phyloP scores from a whole-genome alignment of 1,284 basidiomycete species.

The Pseudozyma tsukubaensis region DNA sequence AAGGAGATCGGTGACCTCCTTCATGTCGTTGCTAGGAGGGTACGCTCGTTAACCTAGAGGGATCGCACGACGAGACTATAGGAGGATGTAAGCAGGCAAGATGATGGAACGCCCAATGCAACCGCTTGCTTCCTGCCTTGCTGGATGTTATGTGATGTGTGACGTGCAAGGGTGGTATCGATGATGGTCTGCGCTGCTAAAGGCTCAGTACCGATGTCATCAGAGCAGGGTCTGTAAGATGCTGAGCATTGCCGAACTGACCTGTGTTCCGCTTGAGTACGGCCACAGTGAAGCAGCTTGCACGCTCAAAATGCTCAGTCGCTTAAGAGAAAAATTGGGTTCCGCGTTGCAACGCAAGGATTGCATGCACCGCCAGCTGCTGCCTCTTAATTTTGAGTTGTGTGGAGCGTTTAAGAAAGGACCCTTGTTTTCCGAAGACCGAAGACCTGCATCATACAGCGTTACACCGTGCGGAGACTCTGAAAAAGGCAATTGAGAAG shows the following conservation, averaged over 20 bases:
- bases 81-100: no score
- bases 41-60: no score
- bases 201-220: no score
- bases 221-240: neutral
- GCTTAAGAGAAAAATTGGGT: no score
- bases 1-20: neutral
- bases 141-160: no score
- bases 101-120: no score
- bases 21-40: constrained; percentile 19
- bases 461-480: no score
- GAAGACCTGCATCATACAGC: neutral
- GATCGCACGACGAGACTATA: no score
- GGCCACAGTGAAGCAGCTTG: neutral
- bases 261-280: neutral
- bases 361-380: neutral
- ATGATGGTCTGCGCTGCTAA: no score
- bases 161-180: no score
- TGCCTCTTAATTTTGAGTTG: constrained; percentile 1
- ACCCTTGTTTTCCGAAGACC: constrained; percentile 24
- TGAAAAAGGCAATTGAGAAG: neutral
- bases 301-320: no score
- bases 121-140: no score
- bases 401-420: neutral
- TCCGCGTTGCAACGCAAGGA: neutral
- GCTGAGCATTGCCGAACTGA: constrained; percentile 1